Percentiles rank a stretch among this genome's conserved stretches.
Conservation (phyloP, 805 yeast species). For the Candida sonorensis region DNA sequence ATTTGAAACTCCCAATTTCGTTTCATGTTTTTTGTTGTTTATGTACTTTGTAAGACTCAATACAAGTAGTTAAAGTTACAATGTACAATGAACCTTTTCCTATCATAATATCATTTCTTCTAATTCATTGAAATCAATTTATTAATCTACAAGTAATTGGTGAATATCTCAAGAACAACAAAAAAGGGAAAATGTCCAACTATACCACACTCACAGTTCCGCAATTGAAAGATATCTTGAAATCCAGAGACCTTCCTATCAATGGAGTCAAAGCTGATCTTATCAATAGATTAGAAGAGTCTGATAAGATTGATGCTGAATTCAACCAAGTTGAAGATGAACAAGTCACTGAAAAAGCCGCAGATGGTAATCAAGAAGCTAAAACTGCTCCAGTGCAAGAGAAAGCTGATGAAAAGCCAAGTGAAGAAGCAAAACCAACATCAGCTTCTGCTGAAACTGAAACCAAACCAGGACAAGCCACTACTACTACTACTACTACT, state of each 20-base stretch:
- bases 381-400: neutral
- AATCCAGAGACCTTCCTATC: constrained; percentile 55
- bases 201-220: constrained; percentile 70
- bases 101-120: too few species aligned
- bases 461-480: constrained; percentile 1
- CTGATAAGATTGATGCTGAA: constrained; percentile 36
- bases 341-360: constrained; percentile 8
- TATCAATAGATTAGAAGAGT: constrained; percentile 55
- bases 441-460: constrained; percentile 12
- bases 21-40: too few species aligned
- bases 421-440: too few species aligned
- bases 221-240: constrained; percentile 75
- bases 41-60: too few species aligned
- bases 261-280: constrained; percentile 81
- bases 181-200: constrained; percentile 34
- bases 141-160: too few species aligned
- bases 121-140: too few species aligned
- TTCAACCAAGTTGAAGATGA: constrained; percentile 18
- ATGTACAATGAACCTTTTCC: too few species aligned
- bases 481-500: constrained; percentile 3
- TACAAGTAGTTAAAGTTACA: too few species aligned
- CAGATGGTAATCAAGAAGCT: constrained; percentile 9
- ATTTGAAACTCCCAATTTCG: too few species aligned
- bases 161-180: too few species aligned
- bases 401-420: too few species aligned